Evolutionary conservation across 2,329 filamentous ascomycete species (phyloP), one percentile per base, ranked within the genome.

Genomic region (Diplodia intermedia): DNA sequence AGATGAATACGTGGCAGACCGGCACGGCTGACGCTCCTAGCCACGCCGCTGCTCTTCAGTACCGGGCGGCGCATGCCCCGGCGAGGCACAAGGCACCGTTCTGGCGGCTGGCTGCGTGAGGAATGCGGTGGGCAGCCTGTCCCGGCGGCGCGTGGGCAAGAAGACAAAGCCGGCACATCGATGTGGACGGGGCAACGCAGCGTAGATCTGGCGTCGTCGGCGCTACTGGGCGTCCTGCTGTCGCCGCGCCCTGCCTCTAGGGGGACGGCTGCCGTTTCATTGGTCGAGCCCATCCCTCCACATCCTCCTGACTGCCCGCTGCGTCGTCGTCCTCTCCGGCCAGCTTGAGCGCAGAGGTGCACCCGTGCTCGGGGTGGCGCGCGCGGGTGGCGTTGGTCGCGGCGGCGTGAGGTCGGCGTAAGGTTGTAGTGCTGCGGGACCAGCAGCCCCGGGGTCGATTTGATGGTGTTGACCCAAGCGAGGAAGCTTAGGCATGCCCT

Each of bases 401-500:
- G 12, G 65, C 33, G 26, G 54, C 29, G 55, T 67, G 65, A 67
- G 65, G 53, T 57, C 36, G 53, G 60, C 60, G 47, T 52, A 63
- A 63, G 60, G 60, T 63, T 53, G 60, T 4, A 43, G 47, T 53
- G 57, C 47, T 31, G 62, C 52, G 62, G 62, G 62, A 65, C 43
- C 40, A 54, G 54, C 47, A 53, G 29, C 18, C 43, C 43, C 43
- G 43, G 43, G 43, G 43, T 47, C 43, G 43, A 47, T 47, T 47
- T 26, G 50, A 29, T 53, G 50, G 50, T 53, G 50, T 47, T 47
- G 43, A 47, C 43, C 43, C 43, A 47, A 47, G 54, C 54, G 43
- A 63, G 60, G 60, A 67, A 67, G 66, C 66, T 57, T 60, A 49
- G 29, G 54, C 66, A 60, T 67, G 55, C 43, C 43, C 43, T 47